phyloP scores from a whole-genome alignment of 768 basidiomycete species.

The Phanerochaete sordida region DNA sequence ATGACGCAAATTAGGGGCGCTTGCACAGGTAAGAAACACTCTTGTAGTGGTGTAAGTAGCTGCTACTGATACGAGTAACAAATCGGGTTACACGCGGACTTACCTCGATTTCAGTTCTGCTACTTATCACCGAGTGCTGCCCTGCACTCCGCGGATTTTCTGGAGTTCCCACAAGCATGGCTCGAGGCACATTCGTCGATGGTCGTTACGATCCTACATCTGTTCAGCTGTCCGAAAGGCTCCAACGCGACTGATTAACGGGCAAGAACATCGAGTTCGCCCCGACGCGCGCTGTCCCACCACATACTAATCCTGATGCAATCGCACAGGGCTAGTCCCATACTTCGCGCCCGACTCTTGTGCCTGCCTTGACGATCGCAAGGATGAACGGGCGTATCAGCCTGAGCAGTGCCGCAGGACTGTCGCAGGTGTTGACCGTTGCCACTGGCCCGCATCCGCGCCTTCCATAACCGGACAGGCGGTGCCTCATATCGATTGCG shows the following conservation, averaged over 20 bases:
- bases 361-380: background rate
- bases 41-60: background rate
- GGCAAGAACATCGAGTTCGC: background rate
- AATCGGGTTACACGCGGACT: background rate
- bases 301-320: background rate
- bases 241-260: background rate
- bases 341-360: background rate
- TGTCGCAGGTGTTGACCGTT: background rate
- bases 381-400: background rate
- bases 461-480: conserved; percentile 10
- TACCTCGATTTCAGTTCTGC: background rate
- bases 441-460: background rate
- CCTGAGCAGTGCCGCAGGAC: background rate
- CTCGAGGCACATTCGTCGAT: background rate
- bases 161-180: background rate
- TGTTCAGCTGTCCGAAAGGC: background rate
- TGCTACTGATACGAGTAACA: background rate
- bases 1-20: background rate
- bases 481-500: conserved; percentile 11
- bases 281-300: background rate
- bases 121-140: background rate
- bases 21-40: background rate
- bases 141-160: no score
- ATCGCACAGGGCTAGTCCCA: background rate
- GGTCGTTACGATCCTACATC: background rate